Conservation (phyloP, 306 rosid species). For the Alnus glutinosa region DNA sequence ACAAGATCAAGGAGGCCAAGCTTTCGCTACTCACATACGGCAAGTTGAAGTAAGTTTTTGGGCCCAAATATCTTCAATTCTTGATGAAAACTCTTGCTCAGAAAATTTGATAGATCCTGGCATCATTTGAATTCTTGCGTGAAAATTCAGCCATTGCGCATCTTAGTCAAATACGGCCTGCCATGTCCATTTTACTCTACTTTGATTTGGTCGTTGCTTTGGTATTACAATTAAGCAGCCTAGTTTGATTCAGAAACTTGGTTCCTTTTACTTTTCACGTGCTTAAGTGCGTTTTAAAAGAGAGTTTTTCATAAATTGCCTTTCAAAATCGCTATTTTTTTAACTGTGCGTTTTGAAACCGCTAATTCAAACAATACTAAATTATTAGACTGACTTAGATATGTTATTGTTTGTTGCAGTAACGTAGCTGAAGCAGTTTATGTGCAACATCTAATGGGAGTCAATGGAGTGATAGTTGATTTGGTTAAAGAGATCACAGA, state of each 20-base stretch:
- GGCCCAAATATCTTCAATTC: background rate
- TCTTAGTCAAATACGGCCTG: background rate
- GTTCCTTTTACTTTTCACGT: background rate
- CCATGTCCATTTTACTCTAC: background rate
- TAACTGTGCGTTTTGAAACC: too few relatives aligned
- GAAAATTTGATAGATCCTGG: background rate
- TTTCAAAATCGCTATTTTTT: too few relatives aligned
- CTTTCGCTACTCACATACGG: conserved; percentile 84
- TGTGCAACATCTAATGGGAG: conserved; percentile 89
- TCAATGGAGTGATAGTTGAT: conserved; percentile 91
- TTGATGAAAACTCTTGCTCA: background rate
- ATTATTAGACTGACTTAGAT: background rate
- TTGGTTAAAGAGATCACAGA: conserved; percentile 75
- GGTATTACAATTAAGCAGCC: background rate
- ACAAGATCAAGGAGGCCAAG: conserved; percentile 72
- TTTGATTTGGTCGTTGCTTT: conserved; percentile 7
- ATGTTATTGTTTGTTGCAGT: conserved; percentile 37
- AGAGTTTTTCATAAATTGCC: too few relatives aligned
- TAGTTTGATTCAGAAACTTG: background rate
- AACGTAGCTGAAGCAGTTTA: conserved; percentile 89
- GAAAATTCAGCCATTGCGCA: background rate
- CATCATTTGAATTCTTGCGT: background rate
- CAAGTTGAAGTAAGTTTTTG: conserved; percentile 62
- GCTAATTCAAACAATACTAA: background rate
- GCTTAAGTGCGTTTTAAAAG: too few relatives aligned